phyloP scores from a whole-genome alignment of 2,329 filamentous ascomycete genomes.

The Colletotrichum salicis region DNA sequence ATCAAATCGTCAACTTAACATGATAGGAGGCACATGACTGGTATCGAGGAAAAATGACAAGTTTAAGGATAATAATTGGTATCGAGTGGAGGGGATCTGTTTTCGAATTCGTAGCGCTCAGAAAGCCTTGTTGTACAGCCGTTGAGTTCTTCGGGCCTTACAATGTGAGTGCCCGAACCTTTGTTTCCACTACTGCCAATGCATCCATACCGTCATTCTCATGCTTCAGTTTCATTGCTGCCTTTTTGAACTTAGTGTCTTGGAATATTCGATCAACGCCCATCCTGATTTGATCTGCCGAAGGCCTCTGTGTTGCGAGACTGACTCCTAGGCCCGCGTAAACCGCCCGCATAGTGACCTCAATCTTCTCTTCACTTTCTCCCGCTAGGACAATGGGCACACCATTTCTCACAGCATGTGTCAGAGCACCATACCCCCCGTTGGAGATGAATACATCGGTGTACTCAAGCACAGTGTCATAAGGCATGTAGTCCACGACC shows the following conservation, averaged over 20 bases:
- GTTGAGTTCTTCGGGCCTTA: not conserved
- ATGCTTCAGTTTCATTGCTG: conserved; percentile 19
- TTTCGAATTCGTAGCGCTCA: not conserved
- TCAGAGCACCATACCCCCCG: conserved; percentile 59
- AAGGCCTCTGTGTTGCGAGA: conserved; percentile 49
- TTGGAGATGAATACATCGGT: conserved; percentile 60
- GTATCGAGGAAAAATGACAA: too few species aligned
- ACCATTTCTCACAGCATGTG: conserved; percentile 55
- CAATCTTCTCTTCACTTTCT: conserved; percentile 52
- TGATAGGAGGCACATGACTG: too few species aligned
- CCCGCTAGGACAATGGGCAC: conserved; percentile 61
- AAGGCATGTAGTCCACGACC: conserved; percentile 59
- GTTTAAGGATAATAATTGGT: not conserved
- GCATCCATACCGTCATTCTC: conserved; percentile 17
- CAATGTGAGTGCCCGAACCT: not conserved
- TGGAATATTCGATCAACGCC: conserved; percentile 10
- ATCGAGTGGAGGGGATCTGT: not conserved
- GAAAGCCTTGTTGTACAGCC: not conserved
- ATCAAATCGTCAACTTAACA: too few species aligned
- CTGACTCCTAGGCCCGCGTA: conserved; percentile 58
- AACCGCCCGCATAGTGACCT: conserved; percentile 53
- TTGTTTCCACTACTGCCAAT: conserved; percentile 7
- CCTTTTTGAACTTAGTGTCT: conserved; percentile 25
- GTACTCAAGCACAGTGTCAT: conserved; percentile 57
- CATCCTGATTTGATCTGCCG: conserved; percentile 27